Evolutionary conservation across 768 basidiomycete species (phyloP), one percentile per base, ranked within the genome.

Genomic region (Serendipita sp.): DNA sequence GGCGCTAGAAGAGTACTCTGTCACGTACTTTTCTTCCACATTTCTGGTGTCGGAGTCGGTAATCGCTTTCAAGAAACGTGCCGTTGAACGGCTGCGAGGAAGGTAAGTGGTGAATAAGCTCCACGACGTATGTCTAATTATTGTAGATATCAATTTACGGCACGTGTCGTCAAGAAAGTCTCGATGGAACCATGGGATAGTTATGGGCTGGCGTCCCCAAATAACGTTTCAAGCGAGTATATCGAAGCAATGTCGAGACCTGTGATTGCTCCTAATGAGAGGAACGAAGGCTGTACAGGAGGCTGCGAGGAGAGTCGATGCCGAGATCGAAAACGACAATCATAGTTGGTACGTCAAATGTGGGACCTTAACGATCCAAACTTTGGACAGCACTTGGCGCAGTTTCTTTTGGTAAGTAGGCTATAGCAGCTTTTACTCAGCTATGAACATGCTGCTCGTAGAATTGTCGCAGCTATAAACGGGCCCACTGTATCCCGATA

Each of bases 181-280:
- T 17, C 17, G 17, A 48, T 9, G 3, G 17, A 17, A 20, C 4
- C n/a, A 9, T 48, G 45, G 45, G 17, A 17, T 3, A 48, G 3
- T 9, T 3, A 48, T 17, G 20, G 3, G 4, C 45, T 17, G 3
- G 45, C 45, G 17, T 48, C 45, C 9, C 45, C 45, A 17, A 3
- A 48, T 17, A 17, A 48, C 3, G 9, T 48, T 20, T 17, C 17
- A 3, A 48, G 17, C 26, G 45, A 3, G 9, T n/a, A n/a, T n/a
- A n/a, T n/a, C n/a, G n/a, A n/a, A n/a, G n/a, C n/a, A n/a, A n/a
- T n/a, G n/a, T n/a, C n/a, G n/a, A 82, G 71, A 76, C 71, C 0
- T 89, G 86, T 62, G 3, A 1, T 0, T 88, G 86, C 64, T 73
- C 73, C 0, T 82, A 82, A 48, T 87, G 84, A 83, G 83, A 86